Evolutionary conservation across 2,329 filamentous ascomycete genomes (phyloP).

Genomic region (Exserohilum rostratum): DNA sequence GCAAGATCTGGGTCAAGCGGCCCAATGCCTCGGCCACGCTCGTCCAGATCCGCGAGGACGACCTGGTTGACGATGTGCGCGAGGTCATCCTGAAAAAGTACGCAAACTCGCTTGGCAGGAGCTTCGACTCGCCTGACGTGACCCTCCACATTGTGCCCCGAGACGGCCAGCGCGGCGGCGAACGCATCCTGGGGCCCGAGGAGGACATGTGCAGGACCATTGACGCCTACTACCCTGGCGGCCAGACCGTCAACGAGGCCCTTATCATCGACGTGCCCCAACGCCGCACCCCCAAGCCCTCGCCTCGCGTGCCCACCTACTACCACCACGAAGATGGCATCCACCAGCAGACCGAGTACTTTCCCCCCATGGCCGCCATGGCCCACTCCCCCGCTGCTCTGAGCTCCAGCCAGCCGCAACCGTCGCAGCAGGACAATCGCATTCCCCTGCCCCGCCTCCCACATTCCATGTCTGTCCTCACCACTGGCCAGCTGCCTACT

Average conservation of each 20-base stretch:
- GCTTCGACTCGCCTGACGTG: slow-evolving; percentile 90
- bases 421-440: slow-evolving; percentile 39
- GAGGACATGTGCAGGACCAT: slow-evolving; percentile 80
- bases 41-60: slow-evolving; percentile 83
- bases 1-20: slow-evolving; percentile 95
- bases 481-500: slow-evolving; percentile 77
- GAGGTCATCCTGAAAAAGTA: slow-evolving; percentile 94
- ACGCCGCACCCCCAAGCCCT: slow-evolving; percentile 78
- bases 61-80: slow-evolving; percentile 91
- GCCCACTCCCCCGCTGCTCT: slow-evolving; percentile 50
- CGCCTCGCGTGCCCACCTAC: slow-evolving; percentile 64
- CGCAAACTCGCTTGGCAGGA: slow-evolving; percentile 85
- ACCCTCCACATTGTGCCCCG: slow-evolving; percentile 77
- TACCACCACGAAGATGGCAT: slow-evolving; percentile 67
- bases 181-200: slow-evolving; percentile 80
- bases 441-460: slow-evolving; percentile 50
- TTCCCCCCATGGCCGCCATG: slow-evolving; percentile 67
- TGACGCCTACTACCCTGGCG: slow-evolving; percentile 82
- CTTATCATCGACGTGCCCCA: slow-evolving; percentile 85
- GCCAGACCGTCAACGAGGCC: slow-evolving; percentile 87
- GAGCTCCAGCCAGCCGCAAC: slow-evolving; percentile 42
- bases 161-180: slow-evolving; percentile 59
- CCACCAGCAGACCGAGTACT: slow-evolving; percentile 80
- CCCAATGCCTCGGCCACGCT: slow-evolving; percentile 84
- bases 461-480: slow-evolving; percentile 77